Evolutionary conservation across 352 stramenopile species (phyloP).

Genomic region (Phytophthora vignae): DNA sequence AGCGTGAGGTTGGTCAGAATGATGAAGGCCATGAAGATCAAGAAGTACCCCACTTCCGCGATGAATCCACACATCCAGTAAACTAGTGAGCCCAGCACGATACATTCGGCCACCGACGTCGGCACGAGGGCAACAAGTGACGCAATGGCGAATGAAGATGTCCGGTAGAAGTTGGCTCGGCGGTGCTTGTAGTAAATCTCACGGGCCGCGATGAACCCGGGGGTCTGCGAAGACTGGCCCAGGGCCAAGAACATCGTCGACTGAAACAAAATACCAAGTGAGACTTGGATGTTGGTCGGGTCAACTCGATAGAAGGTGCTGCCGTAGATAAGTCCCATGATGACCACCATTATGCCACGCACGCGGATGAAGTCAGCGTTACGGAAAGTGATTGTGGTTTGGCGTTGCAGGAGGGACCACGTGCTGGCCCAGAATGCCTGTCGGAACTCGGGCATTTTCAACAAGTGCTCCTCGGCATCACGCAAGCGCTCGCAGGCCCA

Average conservation of each 20-base stretch:
- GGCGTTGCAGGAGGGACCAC: slow-evolving; percentile 38
- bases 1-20: slow-evolving; percentile 18
- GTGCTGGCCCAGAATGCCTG: slow-evolving; percentile 37
- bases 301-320: slow-evolving; percentile 28
- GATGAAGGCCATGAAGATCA: slow-evolving; percentile 19
- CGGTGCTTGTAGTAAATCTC: slow-evolving; percentile 3
- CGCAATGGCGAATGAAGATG: slow-evolving; percentile 60
- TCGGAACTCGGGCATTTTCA: slow-evolving; percentile 43
- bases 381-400: slow-evolving; percentile 48
- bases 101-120: slow-evolving; percentile 49
- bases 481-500: slow-evolving; percentile 4
- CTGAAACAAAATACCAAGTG: slow-evolving; percentile 70
- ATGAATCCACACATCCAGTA: slow-evolving; percentile 89
- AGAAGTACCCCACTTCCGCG: slow-evolving; percentile 4
- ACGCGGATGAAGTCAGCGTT: slow-evolving; percentile 21
- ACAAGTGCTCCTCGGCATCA: slow-evolving; percentile 45
- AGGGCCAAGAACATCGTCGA: slow-evolving; percentile 64
- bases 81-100: slow-evolving; percentile 77
- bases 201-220: not conserved
- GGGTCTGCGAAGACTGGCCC: slow-evolving; percentile 46
- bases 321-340: slow-evolving; percentile 29
- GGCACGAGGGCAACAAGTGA: slow-evolving; percentile 20
- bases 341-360: slow-evolving; percentile 18
- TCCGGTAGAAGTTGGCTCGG: slow-evolving; percentile 78
- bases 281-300: slow-evolving; percentile 9